phyloP scores from a whole-genome alignment of 2,329 filamentous ascomycete species.

The Coniella lustricola region DNA sequence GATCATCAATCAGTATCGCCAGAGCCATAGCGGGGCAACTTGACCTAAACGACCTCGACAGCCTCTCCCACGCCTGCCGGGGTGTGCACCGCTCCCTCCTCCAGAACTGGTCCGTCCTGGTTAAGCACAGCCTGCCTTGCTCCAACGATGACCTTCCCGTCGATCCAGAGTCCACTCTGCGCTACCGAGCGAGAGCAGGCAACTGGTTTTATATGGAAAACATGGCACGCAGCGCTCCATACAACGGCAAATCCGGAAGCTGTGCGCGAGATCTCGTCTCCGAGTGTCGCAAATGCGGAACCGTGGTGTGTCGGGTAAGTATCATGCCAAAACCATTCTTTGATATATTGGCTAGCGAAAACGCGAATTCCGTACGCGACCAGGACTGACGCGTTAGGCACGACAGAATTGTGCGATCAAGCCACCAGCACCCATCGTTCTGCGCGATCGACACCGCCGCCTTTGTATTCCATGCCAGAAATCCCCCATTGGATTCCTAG shows the following conservation, averaged over 20 bases:
- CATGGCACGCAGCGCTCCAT: constrained; percentile 36
- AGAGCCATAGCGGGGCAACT: constrained; percentile 67
- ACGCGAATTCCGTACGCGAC: no score
- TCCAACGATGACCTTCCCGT: constrained; percentile 57
- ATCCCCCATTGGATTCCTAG: constrained; percentile 56
- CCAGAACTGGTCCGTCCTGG: constrained; percentile 67
- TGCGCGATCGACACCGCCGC: constrained; percentile 72
- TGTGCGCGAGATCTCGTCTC: constrained; percentile 86
- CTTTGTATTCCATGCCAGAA: constrained; percentile 71
- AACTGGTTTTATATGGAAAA: constrained; percentile 57
- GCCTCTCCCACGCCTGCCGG: constrained; percentile 74
- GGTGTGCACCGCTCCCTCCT: constrained; percentile 71
- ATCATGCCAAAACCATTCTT: not conserved
- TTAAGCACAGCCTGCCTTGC: constrained; percentile 72
- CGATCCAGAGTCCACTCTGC: constrained; percentile 48
- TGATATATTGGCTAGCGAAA: no score
- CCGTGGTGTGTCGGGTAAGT: constrained; percentile 73
- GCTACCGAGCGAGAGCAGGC: constrained; percentile 49
- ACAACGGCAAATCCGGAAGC: constrained; percentile 61
- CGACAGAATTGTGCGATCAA: constrained; percentile 86
- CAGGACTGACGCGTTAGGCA: not conserved
- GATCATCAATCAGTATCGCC: constrained; percentile 55
- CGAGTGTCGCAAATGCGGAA: constrained; percentile 71
- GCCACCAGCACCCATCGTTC: constrained; percentile 58
- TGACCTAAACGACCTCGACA: constrained; percentile 81